Evolutionary conservation across 176 grass and related monocot species (phyloP), one percentile per base, ranked within the genome.

Genomic region (Elaeis guineensis): DNA sequence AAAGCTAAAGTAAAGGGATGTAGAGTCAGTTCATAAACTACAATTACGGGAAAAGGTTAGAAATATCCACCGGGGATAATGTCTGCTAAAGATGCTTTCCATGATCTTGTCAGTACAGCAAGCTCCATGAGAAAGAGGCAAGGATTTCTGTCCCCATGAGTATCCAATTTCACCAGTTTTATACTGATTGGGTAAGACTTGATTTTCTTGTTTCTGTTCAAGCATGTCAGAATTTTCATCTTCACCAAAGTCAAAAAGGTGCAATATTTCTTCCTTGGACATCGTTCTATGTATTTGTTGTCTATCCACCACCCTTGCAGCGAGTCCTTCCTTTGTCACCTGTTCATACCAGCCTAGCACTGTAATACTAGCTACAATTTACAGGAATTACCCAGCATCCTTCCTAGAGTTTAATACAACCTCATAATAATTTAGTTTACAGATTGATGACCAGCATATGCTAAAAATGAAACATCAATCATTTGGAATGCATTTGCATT

Each of bases 251-350:
- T 91, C 93, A 54, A 97, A 97, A 30, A 92, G 84, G 78, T 92
- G 93, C 52, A 89, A 35, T 71, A 97, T 97, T 68, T 97, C 93
- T 73, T 97, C 93, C 65, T 91, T 97, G 65, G 93, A 97, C 55
- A 97, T 97, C 56, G 81, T 97, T 90, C 93, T 91, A 75, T 86
- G 80, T 68, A 97, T 69, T 83, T 97, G 93, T 24, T 97, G 93
- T 68, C 76, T 80, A 77, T 97, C 93, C 49, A 97, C 93, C 61
- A 97, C 93, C 56, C 93, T 97, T 76, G 93, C 93, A 60, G 93
- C 93, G 4, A 97, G 81, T 58, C 93, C 87, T 87, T 97, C 93
- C 68, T 97, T 97, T 71, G 87, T 97, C 28, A 97, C 93, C 93
- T 97, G 65, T 62, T 64, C 61, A 73, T 25, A 79, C 35, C 61